Conservation (phyloP, 495 filamentous ascomycete genomes). For the Penicillium pancosmium region DNA sequence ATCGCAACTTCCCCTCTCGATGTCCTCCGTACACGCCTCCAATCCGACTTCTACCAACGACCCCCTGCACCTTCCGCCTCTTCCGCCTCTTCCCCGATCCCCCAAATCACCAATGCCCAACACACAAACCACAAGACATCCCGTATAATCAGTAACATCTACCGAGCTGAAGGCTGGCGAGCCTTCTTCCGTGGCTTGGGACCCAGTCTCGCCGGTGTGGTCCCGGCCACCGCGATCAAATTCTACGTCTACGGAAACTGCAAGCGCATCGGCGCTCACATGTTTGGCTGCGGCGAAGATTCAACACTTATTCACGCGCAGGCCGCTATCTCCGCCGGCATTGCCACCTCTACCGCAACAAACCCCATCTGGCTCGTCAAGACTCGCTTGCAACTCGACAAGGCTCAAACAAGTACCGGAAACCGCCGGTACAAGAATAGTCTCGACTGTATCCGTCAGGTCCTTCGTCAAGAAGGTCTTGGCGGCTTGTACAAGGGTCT, state of each 20-base stretch:
- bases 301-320: slow-evolving; percentile 71
- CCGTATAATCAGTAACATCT: slow-evolving; percentile 77
- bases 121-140: slow-evolving; percentile 77
- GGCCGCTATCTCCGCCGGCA: slow-evolving; percentile 71
- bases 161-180: slow-evolving; percentile 75
- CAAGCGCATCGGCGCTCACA: slow-evolving; percentile 71
- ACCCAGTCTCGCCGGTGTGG: slow-evolving; percentile 83
- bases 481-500: slow-evolving; percentile 81
- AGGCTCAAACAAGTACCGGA: slow-evolving; percentile 59
- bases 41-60: slow-evolving; percentile 85
- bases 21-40: slow-evolving; percentile 84
- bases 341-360: slow-evolving; percentile 81
- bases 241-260: slow-evolving; percentile 90
- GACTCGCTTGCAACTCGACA: slow-evolving; percentile 85
- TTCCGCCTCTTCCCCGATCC: slow-evolving; percentile 30
- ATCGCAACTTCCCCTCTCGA: slow-evolving; percentile 83
- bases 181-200: slow-evolving; percentile 89
- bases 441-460: slow-evolving; percentile 76
- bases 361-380: slow-evolving; percentile 95
- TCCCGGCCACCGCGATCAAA: slow-evolving; percentile 84
- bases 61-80: slow-evolving; percentile 38
- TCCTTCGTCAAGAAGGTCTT: slow-evolving; percentile 75
- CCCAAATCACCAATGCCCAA: slow-evolving; percentile 42
- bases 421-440: slow-evolving; percentile 77
- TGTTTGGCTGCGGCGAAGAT: slow-evolving; percentile 66